phyloP scores from a whole-genome alignment of 768 basidiomycete species.

The Boletus reticulatus region DNA sequence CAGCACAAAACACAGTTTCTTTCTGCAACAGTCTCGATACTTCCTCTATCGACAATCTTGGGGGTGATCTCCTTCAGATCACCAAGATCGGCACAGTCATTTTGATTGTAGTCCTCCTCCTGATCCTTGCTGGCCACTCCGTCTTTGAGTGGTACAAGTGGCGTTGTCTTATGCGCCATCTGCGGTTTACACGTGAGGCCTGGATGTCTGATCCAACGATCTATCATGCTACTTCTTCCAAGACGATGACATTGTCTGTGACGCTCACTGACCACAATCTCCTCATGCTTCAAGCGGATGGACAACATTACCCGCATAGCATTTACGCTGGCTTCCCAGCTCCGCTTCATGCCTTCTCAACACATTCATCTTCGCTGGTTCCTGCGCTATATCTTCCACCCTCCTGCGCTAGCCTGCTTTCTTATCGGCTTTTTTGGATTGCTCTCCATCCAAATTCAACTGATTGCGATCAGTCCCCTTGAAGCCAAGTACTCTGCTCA shows the following conservation, averaged over 20 bases:
- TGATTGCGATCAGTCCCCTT: constrained; percentile 74
- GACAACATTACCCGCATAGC: constrained; percentile 63
- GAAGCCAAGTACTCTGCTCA: constrained; percentile 63
- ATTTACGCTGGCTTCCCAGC: constrained; percentile 46
- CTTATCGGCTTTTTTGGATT: constrained; percentile 92
- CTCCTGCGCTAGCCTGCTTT: constrained; percentile 87
- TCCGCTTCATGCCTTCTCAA: constrained; percentile 58
- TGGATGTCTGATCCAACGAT: constrained; percentile 75
- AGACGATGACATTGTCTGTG: constrained; percentile 44
- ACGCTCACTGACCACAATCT: constrained; percentile 74
- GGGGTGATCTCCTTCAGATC: constrained; percentile 71
- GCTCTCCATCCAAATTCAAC: constrained; percentile 82
- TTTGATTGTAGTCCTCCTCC: constrained; percentile 64
- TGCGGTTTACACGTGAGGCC: constrained; percentile 70
- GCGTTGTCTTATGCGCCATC: constrained; percentile 62
- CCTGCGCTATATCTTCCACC: constrained; percentile 86
- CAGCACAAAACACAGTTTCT: constrained; percentile 59
- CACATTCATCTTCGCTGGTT: constrained; percentile 84
- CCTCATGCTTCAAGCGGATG: constrained; percentile 66
- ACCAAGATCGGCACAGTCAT: constrained; percentile 79
- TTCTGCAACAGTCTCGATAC: constrained; percentile 83
- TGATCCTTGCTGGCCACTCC: constrained; percentile 73
- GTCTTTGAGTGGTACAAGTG: constrained; percentile 89
- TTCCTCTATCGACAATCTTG: constrained; percentile 83
- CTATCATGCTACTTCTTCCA: constrained; percentile 34